A percentile compares a stretch with the other conserved stretches of the same genome.
phyloP scores from a whole-genome alignment of 768 basidiomycete genomes.

The Imleria badia region DNA sequence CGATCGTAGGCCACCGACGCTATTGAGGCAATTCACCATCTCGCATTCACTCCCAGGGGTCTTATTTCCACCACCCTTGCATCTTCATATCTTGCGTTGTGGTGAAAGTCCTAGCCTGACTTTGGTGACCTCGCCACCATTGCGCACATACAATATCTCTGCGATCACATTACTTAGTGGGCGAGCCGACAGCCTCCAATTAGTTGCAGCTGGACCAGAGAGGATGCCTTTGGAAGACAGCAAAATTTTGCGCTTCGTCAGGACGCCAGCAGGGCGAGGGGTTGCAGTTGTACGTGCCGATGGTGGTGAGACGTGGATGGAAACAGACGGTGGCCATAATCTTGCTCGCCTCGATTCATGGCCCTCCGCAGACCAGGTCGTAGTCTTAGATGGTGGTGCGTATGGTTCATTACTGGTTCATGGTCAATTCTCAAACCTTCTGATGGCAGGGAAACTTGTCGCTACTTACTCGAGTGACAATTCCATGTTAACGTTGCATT shows the following conservation, averaged over 20 bases:
- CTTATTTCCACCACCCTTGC: constrained; percentile 47
- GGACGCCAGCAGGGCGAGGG: constrained; percentile 78
- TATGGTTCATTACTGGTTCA: background rate
- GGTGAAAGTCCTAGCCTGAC: constrained; percentile 45
- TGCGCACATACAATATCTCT: constrained; percentile 59
- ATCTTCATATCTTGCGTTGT: constrained; percentile 55
- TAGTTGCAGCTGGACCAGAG: constrained; percentile 41
- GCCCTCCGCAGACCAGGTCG: constrained; percentile 59
- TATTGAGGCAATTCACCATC: constrained; percentile 72
- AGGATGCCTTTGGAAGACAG: constrained; percentile 47
- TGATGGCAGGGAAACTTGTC: constrained; percentile 47
- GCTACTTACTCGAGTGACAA: constrained; percentile 57
- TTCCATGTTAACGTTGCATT: constrained; percentile 52
- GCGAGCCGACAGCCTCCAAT: constrained; percentile 49
- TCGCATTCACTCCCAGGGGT: constrained; percentile 58
- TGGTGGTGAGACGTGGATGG: constrained; percentile 66
- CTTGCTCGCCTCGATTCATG: constrained; percentile 52
- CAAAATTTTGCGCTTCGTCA: constrained; percentile 59
- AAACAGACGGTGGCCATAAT: constrained; percentile 46
- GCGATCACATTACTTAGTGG: constrained; percentile 63
- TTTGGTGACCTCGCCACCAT: constrained; percentile 65
- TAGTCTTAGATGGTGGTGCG: constrained; percentile 68
- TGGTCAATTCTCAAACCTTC: constrained; percentile 8
- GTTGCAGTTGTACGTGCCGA: constrained; percentile 62
- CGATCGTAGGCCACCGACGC: constrained; percentile 83